Evolutionary conservation across 225 moss, liverwort and hornwort genomes (phyloP).

Genomic region (Rhytidiadelphus loreus): DNA sequence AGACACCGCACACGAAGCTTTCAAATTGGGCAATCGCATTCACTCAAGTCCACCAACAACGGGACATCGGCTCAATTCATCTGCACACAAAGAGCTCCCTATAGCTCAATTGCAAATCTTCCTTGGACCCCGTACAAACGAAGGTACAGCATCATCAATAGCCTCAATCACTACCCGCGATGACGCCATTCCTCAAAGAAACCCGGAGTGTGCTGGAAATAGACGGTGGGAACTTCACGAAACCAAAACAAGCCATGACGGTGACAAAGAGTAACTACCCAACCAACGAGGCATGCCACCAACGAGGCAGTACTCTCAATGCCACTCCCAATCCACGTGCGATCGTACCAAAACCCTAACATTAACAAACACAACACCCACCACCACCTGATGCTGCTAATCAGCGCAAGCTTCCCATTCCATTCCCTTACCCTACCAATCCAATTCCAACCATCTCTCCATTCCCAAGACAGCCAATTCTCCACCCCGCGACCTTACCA

Average conservation of each 20-base stretch:
- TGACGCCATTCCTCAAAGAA: neutral
- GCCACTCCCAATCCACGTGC: neutral
- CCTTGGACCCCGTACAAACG: neutral
- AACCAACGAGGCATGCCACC: neutral
- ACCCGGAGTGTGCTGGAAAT: neutral
- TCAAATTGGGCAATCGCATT: neutral
- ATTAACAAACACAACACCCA: neutral
- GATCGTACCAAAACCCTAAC: slow-evolving; percentile 24
- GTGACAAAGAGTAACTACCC: neutral
- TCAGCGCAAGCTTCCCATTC: neutral
- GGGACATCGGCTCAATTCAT: neutral
- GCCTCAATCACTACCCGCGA: neutral
- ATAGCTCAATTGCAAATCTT: neutral
- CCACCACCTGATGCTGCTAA: neutral
- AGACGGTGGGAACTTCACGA: neutral
- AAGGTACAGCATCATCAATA: neutral
- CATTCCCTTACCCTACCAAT: slow-evolving; percentile 2
- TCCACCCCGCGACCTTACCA: neutral
- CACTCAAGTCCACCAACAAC: neutral
- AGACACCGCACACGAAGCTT: neutral
- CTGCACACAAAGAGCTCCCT: neutral
- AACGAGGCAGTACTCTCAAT: slow-evolving; percentile 1
- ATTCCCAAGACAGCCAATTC: neutral
- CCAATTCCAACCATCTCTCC: slow-evolving; percentile 3
- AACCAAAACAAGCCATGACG: neutral